These are phyloP conservation scores for Yamadazyma taylorii DNA, from an alignment of 1,139 yeast genomes.

Conservation along the genomic window DNA sequence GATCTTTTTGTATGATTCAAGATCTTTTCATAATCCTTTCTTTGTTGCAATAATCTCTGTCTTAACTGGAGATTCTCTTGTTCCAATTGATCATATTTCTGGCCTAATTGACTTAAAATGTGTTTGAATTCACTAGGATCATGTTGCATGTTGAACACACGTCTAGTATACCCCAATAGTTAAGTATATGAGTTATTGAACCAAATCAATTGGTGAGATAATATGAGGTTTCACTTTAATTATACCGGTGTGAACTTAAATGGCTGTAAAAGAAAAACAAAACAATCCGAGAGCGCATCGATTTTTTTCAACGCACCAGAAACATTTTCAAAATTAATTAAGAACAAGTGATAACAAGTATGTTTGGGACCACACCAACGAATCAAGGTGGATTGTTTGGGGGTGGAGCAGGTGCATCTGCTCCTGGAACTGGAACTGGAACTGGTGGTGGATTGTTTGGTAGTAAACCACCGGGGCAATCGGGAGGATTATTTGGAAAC, in stretches of 20 bases:
- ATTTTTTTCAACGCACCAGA: neutral
- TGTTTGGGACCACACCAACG: constrained; percentile 8
- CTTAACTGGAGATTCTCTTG: constrained; percentile 12
- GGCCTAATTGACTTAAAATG: constrained; percentile 8
- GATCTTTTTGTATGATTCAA: constrained; percentile 12
- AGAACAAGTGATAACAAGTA: constrained; percentile 7
- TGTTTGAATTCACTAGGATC: neutral
- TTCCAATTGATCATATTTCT: constrained; percentile 10
- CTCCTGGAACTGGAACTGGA: constrained; percentile 1
- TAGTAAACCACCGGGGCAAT: constrained; percentile 5
- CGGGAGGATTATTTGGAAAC: constrained; percentile 17
- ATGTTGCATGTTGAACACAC: too few relatives aligned
- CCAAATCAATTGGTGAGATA: too few relatives aligned
- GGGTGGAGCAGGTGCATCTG: constrained; percentile 7
- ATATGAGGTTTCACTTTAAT: too few relatives aligned
- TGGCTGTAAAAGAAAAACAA: neutral
- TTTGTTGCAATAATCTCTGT: constrained; percentile 6
- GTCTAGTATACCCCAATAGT: too few relatives aligned
- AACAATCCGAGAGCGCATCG: neutral
- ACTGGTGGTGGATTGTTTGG: constrained; percentile 17
- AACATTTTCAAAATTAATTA: constrained; percentile 1
- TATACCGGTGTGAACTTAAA: too few relatives aligned
- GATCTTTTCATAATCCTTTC: constrained; percentile 8
- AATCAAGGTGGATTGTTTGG: constrained; percentile 27
- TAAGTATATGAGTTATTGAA: too few relatives aligned